Conservation (phyloP, 2,329 filamentous ascomycete genomes). For the Clathrospora elynae region DNA sequence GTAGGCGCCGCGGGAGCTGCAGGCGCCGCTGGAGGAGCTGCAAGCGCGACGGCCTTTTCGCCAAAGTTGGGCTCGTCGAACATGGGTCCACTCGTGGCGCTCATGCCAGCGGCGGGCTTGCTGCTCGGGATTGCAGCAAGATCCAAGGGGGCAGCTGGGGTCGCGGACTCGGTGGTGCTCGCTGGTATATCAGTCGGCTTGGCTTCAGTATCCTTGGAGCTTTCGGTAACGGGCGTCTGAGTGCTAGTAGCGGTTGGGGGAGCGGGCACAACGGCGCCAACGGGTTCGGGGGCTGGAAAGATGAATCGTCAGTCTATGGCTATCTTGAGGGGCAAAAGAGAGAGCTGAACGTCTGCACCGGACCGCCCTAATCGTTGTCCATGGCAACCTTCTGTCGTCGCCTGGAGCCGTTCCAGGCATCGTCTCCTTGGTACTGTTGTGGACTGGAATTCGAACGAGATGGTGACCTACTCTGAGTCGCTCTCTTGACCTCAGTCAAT, state of each 20-base stretch:
- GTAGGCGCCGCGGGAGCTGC: constrained; percentile 18
- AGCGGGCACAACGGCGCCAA: constrained; percentile 35
- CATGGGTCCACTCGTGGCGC: constrained; percentile 48
- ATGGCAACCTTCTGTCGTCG: constrained; percentile 27
- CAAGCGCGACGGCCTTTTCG: constrained; percentile 20
- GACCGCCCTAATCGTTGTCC: constrained; percentile 17
- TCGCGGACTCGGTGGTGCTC: constrained; percentile 21
- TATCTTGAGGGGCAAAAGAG: constrained; percentile 19
- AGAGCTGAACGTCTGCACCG: constrained; percentile 11
- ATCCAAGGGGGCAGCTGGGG: constrained; percentile 23
- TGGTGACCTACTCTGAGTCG: constrained; percentile 42
- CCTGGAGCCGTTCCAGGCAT: constrained; percentile 26
- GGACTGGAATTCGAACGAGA: constrained; percentile 16
- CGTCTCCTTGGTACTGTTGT: constrained; percentile 11
- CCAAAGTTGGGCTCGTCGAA: constrained; percentile 40
- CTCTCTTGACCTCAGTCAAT: constrained; percentile 41
- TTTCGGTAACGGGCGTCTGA: constrained; percentile 28
- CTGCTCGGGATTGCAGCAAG: constrained; percentile 32
- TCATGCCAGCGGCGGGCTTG: constrained; percentile 46
- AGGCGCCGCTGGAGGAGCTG: constrained; percentile 20
- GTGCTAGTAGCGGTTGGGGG: constrained; percentile 36
- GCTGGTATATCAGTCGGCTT: constrained; percentile 19
- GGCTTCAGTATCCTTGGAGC: constrained; percentile 25
- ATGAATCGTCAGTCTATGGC: constrained; percentile 30
- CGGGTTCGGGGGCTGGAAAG: constrained; percentile 41